Evolutionary conservation across 2,329 filamentous ascomycete species (phyloP).

Genomic region (Chaetomiaceae sp.): DNA sequence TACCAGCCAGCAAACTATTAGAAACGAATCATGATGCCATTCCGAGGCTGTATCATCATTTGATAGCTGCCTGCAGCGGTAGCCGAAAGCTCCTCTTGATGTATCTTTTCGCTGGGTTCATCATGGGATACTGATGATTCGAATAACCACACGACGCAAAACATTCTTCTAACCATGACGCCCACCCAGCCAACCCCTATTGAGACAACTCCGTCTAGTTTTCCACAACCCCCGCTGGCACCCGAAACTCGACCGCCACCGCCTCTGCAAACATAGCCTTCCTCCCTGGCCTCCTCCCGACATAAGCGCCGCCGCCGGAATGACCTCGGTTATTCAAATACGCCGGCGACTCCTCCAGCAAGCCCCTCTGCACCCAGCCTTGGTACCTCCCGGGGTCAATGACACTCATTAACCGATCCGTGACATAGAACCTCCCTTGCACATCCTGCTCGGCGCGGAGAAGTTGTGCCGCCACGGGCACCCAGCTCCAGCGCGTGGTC

Average conservation of each 20-base stretch:
- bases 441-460: constrained; percentile 41
- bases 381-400: constrained; percentile 40
- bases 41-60: too few species aligned
- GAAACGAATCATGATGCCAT: too few species aligned
- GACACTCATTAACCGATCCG: constrained; percentile 48
- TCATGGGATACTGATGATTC: too few species aligned
- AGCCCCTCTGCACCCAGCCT: constrained; percentile 35
- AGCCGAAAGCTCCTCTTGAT: too few species aligned
- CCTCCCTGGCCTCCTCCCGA: constrained; percentile 40
- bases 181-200: too few species aligned
- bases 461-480: constrained; percentile 26
- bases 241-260: constrained; percentile 35
- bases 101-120: too few species aligned
- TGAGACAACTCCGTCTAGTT: neutral
- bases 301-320: constrained; percentile 38
- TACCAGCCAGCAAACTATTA: too few species aligned
- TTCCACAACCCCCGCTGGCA: constrained; percentile 29
- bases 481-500: constrained; percentile 33
- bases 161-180: too few species aligned
- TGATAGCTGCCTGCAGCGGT: too few species aligned
- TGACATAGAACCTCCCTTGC: constrained; percentile 56
- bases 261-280: constrained; percentile 42
- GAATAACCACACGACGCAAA: too few species aligned
- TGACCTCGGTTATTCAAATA: constrained; percentile 52
- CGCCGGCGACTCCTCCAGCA: constrained; percentile 42